phyloP scores from a whole-genome alignment of 1,284 basidiomycete genomes.

The Ustilago crameri region DNA sequence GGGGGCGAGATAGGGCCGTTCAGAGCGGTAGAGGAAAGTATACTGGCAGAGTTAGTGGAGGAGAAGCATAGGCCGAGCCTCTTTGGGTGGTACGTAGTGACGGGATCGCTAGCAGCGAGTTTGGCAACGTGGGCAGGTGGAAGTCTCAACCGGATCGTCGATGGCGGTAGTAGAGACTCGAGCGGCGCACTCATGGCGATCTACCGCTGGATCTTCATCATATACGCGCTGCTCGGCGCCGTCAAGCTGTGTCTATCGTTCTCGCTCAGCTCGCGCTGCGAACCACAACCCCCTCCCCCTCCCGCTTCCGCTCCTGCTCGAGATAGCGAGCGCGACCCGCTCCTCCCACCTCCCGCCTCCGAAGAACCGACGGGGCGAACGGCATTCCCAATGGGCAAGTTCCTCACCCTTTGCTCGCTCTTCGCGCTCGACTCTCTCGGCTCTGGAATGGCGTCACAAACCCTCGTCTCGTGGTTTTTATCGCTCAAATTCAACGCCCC shows the following conservation, averaged over 20 bases:
- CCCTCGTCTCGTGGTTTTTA: constrained; percentile 23
- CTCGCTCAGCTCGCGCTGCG: constrained; percentile 13
- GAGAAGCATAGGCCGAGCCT: constrained; percentile 16
- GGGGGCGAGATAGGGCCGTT: constrained; percentile 28
- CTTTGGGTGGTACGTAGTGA: constrained; percentile 27
- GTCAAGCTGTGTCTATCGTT: constrained; percentile 21
- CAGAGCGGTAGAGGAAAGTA: constrained; percentile 25
- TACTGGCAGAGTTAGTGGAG: constrained; percentile 17
- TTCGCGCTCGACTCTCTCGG: constrained; percentile 30
- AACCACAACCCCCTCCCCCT: neutral
- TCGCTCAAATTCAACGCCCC: constrained; percentile 29
- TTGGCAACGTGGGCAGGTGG: constrained; percentile 25
- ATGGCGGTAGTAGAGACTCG: neutral
- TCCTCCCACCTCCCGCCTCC: constrained; percentile 2
- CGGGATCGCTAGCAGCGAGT: constrained; percentile 22
- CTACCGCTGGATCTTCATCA: constrained; percentile 19
- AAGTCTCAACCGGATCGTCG: constrained; percentile 2
- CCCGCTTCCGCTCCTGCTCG: no score
- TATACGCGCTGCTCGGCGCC: constrained; percentile 17
- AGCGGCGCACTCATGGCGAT: constrained; percentile 1
- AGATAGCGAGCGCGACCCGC: constrained; percentile 9
- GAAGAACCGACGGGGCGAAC: neutral
- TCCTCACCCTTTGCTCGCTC: constrained; percentile 15
- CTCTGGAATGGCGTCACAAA: constrained; percentile 30
- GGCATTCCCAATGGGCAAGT: neutral